A percentile compares a stretch with the other conserved stretches of the same genome.
These are phyloP conservation scores for Gnetum montanum DNA, from an alignment of 75 land plant species.

Conservation along the genomic window DNA sequence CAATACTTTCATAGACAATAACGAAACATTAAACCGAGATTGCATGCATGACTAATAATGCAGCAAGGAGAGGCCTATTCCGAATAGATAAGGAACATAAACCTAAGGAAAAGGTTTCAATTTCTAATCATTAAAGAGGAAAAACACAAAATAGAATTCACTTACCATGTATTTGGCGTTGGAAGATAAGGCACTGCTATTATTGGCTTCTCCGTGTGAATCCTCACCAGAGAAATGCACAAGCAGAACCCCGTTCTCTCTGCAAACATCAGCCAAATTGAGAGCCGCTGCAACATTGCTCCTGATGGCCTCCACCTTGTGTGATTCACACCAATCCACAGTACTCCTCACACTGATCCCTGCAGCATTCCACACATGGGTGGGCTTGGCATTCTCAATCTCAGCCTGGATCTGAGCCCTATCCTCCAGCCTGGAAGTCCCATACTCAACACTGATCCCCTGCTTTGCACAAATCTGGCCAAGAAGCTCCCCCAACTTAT, in stretches of 20 bases:
- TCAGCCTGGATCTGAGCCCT: conserved; percentile 26
- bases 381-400: conserved; percentile 40
- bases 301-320: conserved; percentile 52
- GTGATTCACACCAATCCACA: conserved; percentile 66
- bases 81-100: too few species aligned
- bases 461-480: conserved; percentile 40
- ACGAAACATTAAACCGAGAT: too few species aligned
- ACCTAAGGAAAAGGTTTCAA: too few species aligned
- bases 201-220: too few species aligned
- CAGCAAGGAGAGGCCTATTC: too few species aligned
- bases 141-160: too few species aligned
- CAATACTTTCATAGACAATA: too few species aligned
- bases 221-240: conserved; percentile 56
- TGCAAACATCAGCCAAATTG: conserved; percentile 48
- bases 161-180: too few species aligned
- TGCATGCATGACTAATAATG: too few species aligned
- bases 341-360: conserved; percentile 58
- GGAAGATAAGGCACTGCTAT: too few species aligned
- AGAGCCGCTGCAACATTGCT: conserved; percentile 57
- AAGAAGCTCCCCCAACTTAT: conserved; percentile 57
- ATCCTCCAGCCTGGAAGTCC: conserved; percentile 43
- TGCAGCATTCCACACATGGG: conserved; percentile 62
- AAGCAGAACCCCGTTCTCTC: conserved; percentile 35
- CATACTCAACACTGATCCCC: conserved; percentile 46
- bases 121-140: too few species aligned